These are phyloP conservation scores for Diaporthe longicolla DNA, from an alignment of 2,329 filamentous ascomycete species.

Conservation along the genomic window DNA sequence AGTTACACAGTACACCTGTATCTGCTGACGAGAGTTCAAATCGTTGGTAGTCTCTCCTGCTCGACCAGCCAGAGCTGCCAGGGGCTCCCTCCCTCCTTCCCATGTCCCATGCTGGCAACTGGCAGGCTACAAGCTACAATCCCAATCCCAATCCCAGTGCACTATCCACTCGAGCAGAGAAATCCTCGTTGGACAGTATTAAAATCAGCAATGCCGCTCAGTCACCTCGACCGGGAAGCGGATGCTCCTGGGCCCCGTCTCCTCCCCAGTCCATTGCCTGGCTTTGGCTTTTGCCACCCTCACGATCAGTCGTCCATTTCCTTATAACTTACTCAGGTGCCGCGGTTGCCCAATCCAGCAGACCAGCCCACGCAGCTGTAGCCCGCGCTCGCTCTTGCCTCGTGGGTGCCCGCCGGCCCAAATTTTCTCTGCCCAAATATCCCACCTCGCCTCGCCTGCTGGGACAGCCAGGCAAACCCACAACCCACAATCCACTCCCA, in stretches of 20 bases:
- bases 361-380: neutral
- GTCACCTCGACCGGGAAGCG: neutral
- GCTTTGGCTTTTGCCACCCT: conserved; percentile 19
- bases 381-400: neutral
- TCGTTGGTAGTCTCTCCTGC: neutral
- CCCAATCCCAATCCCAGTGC: too few species aligned
- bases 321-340: conserved; percentile 19
- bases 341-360: too few species aligned
- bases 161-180: neutral
- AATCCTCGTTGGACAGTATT: neutral
- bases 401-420: conserved; percentile 6
- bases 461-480: neutral
- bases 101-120: too few species aligned
- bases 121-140: too few species aligned
- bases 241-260: neutral
- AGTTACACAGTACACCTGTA: neutral
- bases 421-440: conserved; percentile 1
- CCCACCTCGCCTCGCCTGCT: neutral
- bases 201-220: neutral
- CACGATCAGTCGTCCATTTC: neutral
- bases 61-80: conserved; percentile 5
- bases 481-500: conserved; percentile 1
- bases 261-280: neutral
- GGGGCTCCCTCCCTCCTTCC: conserved; percentile 21
- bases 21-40: conserved; percentile 16